Evolutionary conservation across 352 stramenopile genomes (phyloP).

Genomic region (Nothophytophthora sp.): DNA sequence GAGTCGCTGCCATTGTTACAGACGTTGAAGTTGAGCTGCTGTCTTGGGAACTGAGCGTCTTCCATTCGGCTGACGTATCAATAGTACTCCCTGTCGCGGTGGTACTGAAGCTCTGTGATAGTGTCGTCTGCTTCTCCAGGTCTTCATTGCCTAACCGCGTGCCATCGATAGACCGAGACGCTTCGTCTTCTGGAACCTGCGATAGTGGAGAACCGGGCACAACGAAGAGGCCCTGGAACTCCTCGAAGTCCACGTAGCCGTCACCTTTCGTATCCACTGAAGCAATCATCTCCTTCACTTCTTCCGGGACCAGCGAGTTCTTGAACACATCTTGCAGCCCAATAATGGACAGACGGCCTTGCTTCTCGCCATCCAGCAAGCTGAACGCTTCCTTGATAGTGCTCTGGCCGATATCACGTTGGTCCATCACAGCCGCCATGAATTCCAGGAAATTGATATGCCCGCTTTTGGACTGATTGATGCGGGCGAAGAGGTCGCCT

Average conservation of each 20-base stretch:
- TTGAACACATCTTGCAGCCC: conserved; percentile 88
- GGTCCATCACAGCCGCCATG: conserved; percentile 93
- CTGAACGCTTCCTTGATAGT: conserved; percentile 92
- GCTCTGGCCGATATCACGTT: conserved; percentile 88
- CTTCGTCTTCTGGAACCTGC: conserved; percentile 40
- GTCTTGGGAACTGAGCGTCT: too few relatives aligned
- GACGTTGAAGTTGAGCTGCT: conserved; percentile 8
- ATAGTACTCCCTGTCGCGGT: conserved; percentile 17
- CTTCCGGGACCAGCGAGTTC: conserved; percentile 84
- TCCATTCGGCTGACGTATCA: conserved; percentile 20
- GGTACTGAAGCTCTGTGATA: conserved; percentile 20
- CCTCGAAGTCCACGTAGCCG: conserved; percentile 87
- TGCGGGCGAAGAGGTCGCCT: conserved; percentile 70
- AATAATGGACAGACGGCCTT: conserved; percentile 90
- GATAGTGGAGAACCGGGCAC: conserved; percentile 30
- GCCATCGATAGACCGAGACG: conserved; percentile 8
- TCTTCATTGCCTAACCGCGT: conserved; percentile 18
- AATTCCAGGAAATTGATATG: conserved; percentile 97
- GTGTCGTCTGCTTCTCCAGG: conserved; percentile 22
- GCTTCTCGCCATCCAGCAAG: conserved; percentile 90
- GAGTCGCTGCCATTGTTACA: conserved; percentile 10
- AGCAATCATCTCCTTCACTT: conserved; percentile 90
- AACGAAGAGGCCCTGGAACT: conserved; percentile 85
- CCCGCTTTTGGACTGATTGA: conserved; percentile 81
- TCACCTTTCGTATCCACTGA: conserved; percentile 85